phyloP scores from a whole-genome alignment of 2,329 filamentous ascomycete genomes.

The Paecilomyces dactylethromorphus region DNA sequence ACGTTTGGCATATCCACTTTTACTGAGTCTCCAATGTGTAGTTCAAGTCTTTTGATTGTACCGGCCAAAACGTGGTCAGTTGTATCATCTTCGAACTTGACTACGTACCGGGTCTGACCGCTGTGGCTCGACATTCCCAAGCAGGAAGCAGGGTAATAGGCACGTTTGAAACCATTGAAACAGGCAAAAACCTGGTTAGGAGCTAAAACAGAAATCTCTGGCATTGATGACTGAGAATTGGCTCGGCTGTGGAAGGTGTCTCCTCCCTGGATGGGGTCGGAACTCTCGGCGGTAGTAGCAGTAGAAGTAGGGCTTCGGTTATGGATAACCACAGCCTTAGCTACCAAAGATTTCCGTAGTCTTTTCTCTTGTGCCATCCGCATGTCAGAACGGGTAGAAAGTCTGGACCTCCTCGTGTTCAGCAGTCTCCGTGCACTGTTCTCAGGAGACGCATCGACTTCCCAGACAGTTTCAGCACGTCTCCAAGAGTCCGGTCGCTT shows the following conservation, averaged over 20 bases:
- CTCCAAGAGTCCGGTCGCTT: slow-evolving; percentile 16
- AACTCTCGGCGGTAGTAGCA: slow-evolving; percentile 7
- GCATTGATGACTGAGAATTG: slow-evolving; percentile 3
- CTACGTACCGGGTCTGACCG: slow-evolving; percentile 35
- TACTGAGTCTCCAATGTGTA: slow-evolving; percentile 39
- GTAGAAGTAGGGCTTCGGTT: slow-evolving; percentile 7
- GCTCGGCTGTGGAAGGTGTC: slow-evolving; percentile 2
- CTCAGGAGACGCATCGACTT: slow-evolving; percentile 29
- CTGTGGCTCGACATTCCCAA: slow-evolving; percentile 38
- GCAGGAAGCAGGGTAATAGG: slow-evolving; percentile 57
- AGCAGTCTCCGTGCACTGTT: slow-evolving; percentile 12
- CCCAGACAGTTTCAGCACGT: slow-evolving; percentile 26
- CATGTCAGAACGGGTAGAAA: background rate
- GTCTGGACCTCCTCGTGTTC: background rate
- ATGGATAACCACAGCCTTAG: slow-evolving; percentile 5
- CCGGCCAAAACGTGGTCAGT: slow-evolving; percentile 33
- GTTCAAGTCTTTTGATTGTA: slow-evolving; percentile 38
- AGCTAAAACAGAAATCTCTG: slow-evolving; percentile 23
- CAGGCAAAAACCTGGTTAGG: slow-evolving; percentile 52
- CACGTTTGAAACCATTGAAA: slow-evolving; percentile 49
- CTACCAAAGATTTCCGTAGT: slow-evolving; percentile 1
- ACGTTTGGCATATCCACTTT: slow-evolving; percentile 39
- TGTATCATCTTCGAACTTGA: slow-evolving; percentile 40
- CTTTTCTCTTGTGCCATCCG: slow-evolving; percentile 3
- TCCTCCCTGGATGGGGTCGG: slow-evolving; percentile 7